Evolutionary conservation across 768 basidiomycete species (phyloP).

Genomic region (Amanita jacksonii): DNA sequence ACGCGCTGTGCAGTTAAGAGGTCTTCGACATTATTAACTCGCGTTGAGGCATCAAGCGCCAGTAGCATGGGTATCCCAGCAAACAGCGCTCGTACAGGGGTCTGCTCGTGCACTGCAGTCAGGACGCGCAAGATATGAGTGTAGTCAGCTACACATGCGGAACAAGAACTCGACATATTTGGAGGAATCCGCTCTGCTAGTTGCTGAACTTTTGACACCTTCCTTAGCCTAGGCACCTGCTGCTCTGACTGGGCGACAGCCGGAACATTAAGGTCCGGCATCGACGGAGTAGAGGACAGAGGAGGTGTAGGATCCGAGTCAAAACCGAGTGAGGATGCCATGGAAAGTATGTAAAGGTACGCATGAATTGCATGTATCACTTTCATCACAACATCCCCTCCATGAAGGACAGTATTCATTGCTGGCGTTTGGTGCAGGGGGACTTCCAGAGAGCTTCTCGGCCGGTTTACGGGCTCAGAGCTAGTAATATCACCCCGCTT

Average conservation of each 20-base stretch:
- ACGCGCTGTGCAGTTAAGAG: slow-evolving; percentile 32
- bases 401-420: slow-evolving; percentile 37
- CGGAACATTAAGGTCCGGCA: slow-evolving; percentile 13
- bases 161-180: slow-evolving; percentile 30
- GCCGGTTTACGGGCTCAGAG: slow-evolving; percentile 35
- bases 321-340: slow-evolving; percentile 53
- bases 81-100: slow-evolving; percentile 69
- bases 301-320: slow-evolving; percentile 32
- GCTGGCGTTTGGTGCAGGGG: slow-evolving; percentile 36
- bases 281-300: slow-evolving; percentile 29
- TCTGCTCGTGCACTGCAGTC: slow-evolving; percentile 51
- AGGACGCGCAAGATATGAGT: slow-evolving; percentile 61
- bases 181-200: slow-evolving; percentile 41
- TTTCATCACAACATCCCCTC: slow-evolving; percentile 53
- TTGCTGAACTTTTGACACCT: slow-evolving; percentile 43
- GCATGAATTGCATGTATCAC: slow-evolving; percentile 78
- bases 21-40: slow-evolving; percentile 31
- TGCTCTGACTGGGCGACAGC: slow-evolving; percentile 10
- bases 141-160: slow-evolving; percentile 69
- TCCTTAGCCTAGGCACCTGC: slow-evolving; percentile 43
- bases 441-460: slow-evolving; percentile 38
- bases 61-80: slow-evolving; percentile 81
- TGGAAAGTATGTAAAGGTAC: slow-evolving; percentile 71
- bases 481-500: slow-evolving; percentile 44
- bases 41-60: slow-evolving; percentile 51